phyloP scores from a whole-genome alignment of 1,284 basidiomycete genomes.

The Cystobasidium sp. region DNA sequence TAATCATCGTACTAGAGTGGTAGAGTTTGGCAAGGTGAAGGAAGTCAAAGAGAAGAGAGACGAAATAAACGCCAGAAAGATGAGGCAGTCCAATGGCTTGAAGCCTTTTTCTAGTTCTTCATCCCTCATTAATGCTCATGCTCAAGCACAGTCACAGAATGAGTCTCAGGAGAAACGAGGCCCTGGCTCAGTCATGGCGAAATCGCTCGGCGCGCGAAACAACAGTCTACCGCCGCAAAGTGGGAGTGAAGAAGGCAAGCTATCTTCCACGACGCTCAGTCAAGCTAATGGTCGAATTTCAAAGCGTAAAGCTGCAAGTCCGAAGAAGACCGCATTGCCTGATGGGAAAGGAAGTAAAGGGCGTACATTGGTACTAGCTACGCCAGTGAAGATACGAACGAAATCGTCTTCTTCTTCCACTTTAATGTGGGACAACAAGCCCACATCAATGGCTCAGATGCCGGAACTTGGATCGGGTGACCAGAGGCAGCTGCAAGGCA shows the following conservation, averaged over 20 bases:
- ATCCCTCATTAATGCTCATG: neutral
- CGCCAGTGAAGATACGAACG: slow-evolving; percentile 10
- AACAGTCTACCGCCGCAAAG: neutral
- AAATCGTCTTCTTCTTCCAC: neutral
- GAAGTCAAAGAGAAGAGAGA: slow-evolving; percentile 6
- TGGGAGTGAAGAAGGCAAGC: neutral
- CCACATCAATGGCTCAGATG: too few relatives aligned
- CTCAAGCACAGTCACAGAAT: slow-evolving; percentile 12
- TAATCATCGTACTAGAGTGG: slow-evolving; percentile 15
- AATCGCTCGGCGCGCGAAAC: slow-evolving; percentile 1
- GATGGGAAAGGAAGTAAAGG: neutral
- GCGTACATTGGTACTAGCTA: slow-evolving; percentile 21
- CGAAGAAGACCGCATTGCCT: slow-evolving; percentile 7
- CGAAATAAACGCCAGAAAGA: slow-evolving; percentile 5
- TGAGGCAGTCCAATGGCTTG: neutral
- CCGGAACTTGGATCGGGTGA: too few relatives aligned
- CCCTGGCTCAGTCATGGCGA: neutral
- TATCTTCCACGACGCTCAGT: neutral
- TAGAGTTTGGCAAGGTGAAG: slow-evolving; percentile 13
- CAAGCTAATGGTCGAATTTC: neutral
- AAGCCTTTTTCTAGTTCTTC: slow-evolving; percentile 9
- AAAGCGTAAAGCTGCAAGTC: slow-evolving; percentile 28
- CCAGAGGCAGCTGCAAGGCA: neutral
- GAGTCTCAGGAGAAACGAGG: neutral
- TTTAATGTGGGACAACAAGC: neutral